Conservation (phyloP, 495 filamentous ascomycete genomes). For the Clohesyomyces aquaticus region DNA sequence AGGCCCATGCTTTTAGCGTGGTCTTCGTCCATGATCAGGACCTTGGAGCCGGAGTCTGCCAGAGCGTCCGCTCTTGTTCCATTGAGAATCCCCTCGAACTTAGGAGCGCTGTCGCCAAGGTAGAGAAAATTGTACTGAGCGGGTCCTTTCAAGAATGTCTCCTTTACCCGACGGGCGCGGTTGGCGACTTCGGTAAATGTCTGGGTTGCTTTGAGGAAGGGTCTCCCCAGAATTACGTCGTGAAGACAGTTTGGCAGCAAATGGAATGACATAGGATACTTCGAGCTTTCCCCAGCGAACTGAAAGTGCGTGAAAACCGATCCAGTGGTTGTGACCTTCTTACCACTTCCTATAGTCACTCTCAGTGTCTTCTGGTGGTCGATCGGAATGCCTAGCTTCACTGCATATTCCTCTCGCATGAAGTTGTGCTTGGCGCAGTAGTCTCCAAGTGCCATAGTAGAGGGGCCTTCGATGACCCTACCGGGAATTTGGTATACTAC, state of each 20-base stretch:
- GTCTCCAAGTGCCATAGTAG: conserved; percentile 9
- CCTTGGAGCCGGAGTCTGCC: conserved; percentile 9
- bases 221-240: conserved; percentile 13
- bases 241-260: conserved; percentile 13
- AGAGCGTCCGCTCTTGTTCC: conserved; percentile 8
- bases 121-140: neutral
- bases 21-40: conserved; percentile 14
- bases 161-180: neutral
- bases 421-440: conserved; percentile 19
- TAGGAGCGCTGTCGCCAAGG: conserved; percentile 15
- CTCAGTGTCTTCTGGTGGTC: neutral
- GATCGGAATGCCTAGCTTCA: neutral
- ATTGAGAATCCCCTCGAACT: conserved; percentile 2
- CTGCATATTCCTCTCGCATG: conserved; percentile 12
- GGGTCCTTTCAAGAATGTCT: conserved; percentile 1
- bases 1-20: conserved; percentile 6
- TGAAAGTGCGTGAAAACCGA: neutral
- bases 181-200: conserved; percentile 4
- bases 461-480: neutral
- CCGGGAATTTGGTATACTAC: neutral
- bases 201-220: conserved; percentile 6
- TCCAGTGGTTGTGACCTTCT: conserved; percentile 8
- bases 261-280: conserved; percentile 1
- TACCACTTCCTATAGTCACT: conserved; percentile 10
- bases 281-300: conserved; percentile 1